Evolutionary conservation across 345 rosid species (phyloP), one percentile per base, ranked within the genome.

Genomic region (Streptanthus diversifolius): DNA sequence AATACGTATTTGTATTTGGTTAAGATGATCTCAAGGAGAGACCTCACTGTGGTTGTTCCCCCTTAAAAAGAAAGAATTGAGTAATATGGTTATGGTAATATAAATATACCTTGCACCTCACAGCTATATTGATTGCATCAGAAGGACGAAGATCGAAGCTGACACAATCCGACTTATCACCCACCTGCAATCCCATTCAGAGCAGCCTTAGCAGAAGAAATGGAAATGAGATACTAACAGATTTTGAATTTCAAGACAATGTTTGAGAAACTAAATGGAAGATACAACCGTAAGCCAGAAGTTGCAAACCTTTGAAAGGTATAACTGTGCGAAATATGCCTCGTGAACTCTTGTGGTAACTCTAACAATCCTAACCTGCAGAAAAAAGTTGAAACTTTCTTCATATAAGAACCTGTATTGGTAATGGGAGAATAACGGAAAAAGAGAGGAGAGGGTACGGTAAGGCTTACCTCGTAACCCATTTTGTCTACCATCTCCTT

Each of bases 81-180:
- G 21, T 45, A n/a, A 45, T 22, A 10, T 60, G 30, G 39, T 45
- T 44, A 73, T 62, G 51, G 36, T 65, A 22, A 8, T 29, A 37
- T 14, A 35, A 35, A 24, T 27, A 53, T 85, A 93, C 98, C 97
- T 93, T 88, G 96, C 97, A 91, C 80, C 96, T 83, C 27, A 91
- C 91, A 17, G 97, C 98, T 77, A 93, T 93, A 68, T 93, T 93
- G 58, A 93, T 89, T 65, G 98, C 98, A 85, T 91, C 96, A 4
- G 98, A 91, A 72, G 98, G 97, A 61, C 95, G 88, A 56, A 93
- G 90, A 66, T 93, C 97, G 74, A 93, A 91, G 83, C 91, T 91
- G 60, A 93, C 78, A 63, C 79, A 76, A 63, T 89, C 80, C 15
- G 77, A 73, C 32, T 80, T 84, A 66, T 85, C 40, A 39, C 88